A percentile compares a stretch with the other conserved stretches of the same genome.
Evolutionary conservation across 805 yeast genomes (phyloP).

Genomic region (Lipomyces sp.): DNA sequence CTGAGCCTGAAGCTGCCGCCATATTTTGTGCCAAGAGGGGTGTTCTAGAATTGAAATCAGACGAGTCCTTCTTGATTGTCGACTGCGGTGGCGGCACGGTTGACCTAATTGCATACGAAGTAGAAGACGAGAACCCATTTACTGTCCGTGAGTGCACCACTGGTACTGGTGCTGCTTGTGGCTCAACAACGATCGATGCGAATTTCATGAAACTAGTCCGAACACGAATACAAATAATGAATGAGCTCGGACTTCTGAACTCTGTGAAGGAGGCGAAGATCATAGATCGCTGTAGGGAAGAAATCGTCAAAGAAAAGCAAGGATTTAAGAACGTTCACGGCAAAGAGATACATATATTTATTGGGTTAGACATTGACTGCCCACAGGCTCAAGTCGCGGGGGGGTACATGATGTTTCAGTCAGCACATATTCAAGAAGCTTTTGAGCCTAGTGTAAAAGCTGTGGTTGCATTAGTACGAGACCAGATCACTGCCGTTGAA

Average conservation of each 20-base stretch:
- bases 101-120: conserved; percentile 35
- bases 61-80: conserved; percentile 28
- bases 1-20: conserved; percentile 38
- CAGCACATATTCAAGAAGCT: conserved; percentile 27
- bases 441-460: conserved; percentile 17
- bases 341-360: conserved; percentile 16
- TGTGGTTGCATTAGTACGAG: conserved; percentile 26
- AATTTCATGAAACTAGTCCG: conserved; percentile 10
- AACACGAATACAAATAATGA: not conserved
- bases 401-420: conserved; percentile 20
- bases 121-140: conserved; percentile 31
- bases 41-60: conserved; percentile 10
- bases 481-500: conserved; percentile 27
- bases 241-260: conserved; percentile 3
- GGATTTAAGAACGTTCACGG: conserved; percentile 13
- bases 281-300: conserved; percentile 16
- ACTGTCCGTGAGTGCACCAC: conserved; percentile 31
- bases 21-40: conserved; percentile 30
- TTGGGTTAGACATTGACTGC: conserved; percentile 17
- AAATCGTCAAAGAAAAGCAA: conserved; percentile 12
- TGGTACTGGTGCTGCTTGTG: conserved; percentile 34
- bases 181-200: conserved; percentile 23
- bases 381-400: conserved; percentile 20
- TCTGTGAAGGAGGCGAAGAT: conserved; percentile 17
- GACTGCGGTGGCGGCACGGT: conserved; percentile 39